A percentile compares a stretch with the other conserved stretches of the same genome.
These are phyloP conservation scores for Olyra latifolia DNA, from an alignment of 176 grass and related monocot genomes.

Conservation along the genomic window DNA sequence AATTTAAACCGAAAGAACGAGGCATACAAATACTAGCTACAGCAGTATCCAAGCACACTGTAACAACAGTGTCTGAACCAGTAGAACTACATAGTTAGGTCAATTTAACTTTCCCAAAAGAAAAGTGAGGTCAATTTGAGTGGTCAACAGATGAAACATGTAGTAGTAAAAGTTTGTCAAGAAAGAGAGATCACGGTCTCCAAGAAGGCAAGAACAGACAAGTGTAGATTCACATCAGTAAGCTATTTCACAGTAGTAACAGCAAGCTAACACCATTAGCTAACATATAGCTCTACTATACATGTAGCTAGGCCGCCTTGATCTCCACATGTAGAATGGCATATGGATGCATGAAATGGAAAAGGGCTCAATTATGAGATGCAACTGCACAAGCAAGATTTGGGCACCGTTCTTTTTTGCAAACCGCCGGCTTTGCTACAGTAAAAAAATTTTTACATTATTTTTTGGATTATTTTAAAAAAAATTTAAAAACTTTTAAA, in stretches of 20 bases:
- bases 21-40: too few relatives aligned
- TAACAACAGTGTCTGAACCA: slow-evolving; percentile 19
- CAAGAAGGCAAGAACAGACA: slow-evolving; percentile 47
- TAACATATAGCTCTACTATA: slow-evolving; percentile 9
- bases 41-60: too few relatives aligned
- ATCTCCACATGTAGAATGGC: slow-evolving; percentile 25
- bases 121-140: slow-evolving; percentile 44
- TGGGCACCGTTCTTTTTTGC: too few relatives aligned
- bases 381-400: slow-evolving; percentile 18
- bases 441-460: too few relatives aligned
- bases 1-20: too few relatives aligned
- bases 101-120: slow-evolving; percentile 45
- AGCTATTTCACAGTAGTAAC: slow-evolving; percentile 32
- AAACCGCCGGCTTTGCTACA: too few relatives aligned
- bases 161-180: slow-evolving; percentile 27
- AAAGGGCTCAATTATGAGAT: background rate
- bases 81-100: slow-evolving; percentile 21
- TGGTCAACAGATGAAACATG: slow-evolving; percentile 46
- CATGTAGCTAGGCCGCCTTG: background rate
- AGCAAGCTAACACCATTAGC: slow-evolving; percentile 13
- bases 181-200: slow-evolving; percentile 46
- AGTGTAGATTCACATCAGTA: slow-evolving; percentile 36
- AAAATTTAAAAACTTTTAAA: too few relatives aligned
- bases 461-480: too few relatives aligned
- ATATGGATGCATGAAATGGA: slow-evolving; percentile 1